A percentile compares a stretch with the other conserved stretches of the same genome.
These are phyloP conservation scores for Chamaecyparis obtusa DNA, from an alignment of 75 land plant species.

Conservation along the genomic window DNA sequence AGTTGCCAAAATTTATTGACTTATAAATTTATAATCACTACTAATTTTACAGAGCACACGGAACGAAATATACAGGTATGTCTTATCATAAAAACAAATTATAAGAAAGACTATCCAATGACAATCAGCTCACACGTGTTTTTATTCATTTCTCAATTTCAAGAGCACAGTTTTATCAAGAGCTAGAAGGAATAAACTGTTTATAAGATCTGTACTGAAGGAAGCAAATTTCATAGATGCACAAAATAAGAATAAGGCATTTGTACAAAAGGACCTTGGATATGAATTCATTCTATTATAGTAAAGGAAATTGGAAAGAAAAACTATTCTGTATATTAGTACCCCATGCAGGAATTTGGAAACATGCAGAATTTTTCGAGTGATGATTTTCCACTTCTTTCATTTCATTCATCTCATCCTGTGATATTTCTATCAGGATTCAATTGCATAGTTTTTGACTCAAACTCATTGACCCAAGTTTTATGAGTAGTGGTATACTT, in stretches of 20 bases:
- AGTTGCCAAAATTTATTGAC: neutral
- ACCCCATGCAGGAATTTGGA: neutral
- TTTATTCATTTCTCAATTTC: neutral
- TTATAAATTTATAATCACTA: neutral
- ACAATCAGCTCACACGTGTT: neutral
- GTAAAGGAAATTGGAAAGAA: neutral
- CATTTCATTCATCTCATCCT: neutral
- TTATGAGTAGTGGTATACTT: neutral
- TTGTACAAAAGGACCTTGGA: neutral
- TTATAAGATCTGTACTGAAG: neutral
- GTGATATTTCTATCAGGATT: too few relatives aligned
- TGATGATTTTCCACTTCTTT: neutral
- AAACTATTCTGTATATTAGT: neutral
- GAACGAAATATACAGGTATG: neutral
- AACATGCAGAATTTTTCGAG: neutral
- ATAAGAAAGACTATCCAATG: neutral
- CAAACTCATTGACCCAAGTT: too few relatives aligned
- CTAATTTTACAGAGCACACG: neutral
- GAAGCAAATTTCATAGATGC: neutral
- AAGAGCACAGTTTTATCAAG: neutral
- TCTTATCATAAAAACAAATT: too few relatives aligned
- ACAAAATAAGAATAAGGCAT: neutral
- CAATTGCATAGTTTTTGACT: too few relatives aligned
- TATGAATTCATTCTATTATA: neutral
- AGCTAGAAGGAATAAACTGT: neutral